These are phyloP conservation scores for Pestalotiopsis sp. DNA, from an alignment of 2,329 filamentous ascomycete species.

Conservation along the genomic window DNA sequence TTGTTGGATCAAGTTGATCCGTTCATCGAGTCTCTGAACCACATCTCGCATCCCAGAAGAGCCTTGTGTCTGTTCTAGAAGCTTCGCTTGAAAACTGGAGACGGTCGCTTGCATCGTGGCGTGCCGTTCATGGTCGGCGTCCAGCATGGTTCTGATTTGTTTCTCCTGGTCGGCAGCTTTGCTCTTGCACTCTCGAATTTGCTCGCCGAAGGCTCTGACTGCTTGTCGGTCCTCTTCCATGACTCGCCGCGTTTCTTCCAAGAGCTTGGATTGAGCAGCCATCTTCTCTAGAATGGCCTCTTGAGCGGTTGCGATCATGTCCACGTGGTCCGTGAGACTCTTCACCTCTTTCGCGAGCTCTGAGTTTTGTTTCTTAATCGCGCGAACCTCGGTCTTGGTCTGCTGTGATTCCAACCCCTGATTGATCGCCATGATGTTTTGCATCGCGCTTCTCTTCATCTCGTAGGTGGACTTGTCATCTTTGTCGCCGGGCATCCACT, in stretches of 20 bases:
- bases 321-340: not conserved
- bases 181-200: not conserved
- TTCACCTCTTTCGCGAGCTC: not conserved
- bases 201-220: not conserved
- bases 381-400: not conserved
- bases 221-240: not conserved
- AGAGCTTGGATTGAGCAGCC: not conserved
- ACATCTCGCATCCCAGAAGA: not conserved
- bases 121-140: not conserved
- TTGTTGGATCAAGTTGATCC: not conserved
- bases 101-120: not conserved
- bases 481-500: not conserved
- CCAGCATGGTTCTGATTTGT: not conserved
- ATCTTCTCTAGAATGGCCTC: not conserved
- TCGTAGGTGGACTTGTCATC: not conserved
- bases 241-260: not conserved
- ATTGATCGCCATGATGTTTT: not conserved
- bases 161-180: not conserved
- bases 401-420: not conserved
- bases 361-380: not conserved
- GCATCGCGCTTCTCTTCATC: not conserved
- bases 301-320: not conserved
- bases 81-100: not conserved
- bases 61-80: not conserved
- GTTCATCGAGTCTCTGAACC: not conserved